phyloP scores from a whole-genome alignment of 1,284 basidiomycete species.

The Ustilago nuda region DNA sequence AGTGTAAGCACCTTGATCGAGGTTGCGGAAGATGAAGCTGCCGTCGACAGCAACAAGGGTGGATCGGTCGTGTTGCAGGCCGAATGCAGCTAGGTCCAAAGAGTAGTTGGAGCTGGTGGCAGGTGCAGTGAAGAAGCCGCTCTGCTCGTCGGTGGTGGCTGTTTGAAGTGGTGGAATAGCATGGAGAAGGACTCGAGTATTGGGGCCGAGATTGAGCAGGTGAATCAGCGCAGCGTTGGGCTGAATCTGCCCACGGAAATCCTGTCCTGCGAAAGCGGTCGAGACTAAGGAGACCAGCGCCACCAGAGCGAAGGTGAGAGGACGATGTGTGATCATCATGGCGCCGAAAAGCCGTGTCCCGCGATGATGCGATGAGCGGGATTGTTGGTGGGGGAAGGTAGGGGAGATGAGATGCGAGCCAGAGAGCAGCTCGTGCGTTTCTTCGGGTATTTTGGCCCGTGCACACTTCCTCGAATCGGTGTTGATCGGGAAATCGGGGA shows the following conservation, averaged over 20 bases:
- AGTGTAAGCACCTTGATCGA: conserved; percentile 48
- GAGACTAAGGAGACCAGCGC: conserved; percentile 21
- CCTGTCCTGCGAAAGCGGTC: conserved; percentile 22
- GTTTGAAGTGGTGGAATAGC: conserved; percentile 27
- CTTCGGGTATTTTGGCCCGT: neutral
- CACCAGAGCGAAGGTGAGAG: conserved; percentile 13
- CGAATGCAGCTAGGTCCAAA: conserved; percentile 23
- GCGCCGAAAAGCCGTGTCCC: neutral
- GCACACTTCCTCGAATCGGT: neutral
- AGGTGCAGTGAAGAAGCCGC: neutral
- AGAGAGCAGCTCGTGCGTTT: neutral
- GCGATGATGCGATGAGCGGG: neutral
- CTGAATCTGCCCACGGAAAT: conserved; percentile 53
- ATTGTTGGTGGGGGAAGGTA: neutral
- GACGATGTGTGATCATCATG: conserved; percentile 2
- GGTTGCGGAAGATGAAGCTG: conserved; percentile 51
- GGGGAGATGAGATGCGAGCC: neutral
- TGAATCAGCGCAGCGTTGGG: conserved; percentile 45
- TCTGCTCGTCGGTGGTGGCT: neutral
- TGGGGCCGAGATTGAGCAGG: conserved; percentile 42
- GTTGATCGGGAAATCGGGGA: neutral
- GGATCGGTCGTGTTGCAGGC: conserved; percentile 35
- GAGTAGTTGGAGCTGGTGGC: neutral
- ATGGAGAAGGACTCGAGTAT: conserved; percentile 35
- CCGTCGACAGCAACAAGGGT: conserved; percentile 48